Percentiles rank a stretch among this genome's conserved stretches.
phyloP scores from a whole-genome alignment of 2,329 filamentous ascomycete genomes.

The Albophoma yamanashiensis region DNA sequence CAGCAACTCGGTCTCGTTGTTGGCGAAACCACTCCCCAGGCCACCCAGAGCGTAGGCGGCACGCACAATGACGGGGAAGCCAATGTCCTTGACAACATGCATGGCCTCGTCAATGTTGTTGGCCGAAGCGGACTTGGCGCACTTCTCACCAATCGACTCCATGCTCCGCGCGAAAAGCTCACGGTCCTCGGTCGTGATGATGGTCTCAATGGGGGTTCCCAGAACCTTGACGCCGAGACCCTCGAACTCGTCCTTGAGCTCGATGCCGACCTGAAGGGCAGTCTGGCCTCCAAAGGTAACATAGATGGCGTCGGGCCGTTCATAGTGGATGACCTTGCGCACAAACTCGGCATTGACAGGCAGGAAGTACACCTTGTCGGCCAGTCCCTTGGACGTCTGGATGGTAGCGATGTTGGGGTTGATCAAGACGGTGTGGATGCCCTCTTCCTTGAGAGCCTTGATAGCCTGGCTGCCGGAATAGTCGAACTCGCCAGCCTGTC shows the following conservation, averaged over 20 bases:
- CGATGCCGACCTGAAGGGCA: constrained; percentile 89
- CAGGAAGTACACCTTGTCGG: constrained; percentile 97
- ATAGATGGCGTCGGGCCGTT: constrained; percentile 93
- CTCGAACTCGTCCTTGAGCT: constrained; percentile 96
- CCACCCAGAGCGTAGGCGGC: constrained; percentile 94
- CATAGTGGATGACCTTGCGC: constrained; percentile 91
- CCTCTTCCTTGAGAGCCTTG: constrained; percentile 95
- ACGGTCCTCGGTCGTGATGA: constrained; percentile 96
- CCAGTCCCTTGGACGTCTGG: constrained; percentile 93
- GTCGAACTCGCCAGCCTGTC: constrained; percentile 96
- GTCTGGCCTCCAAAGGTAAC: constrained; percentile 97
- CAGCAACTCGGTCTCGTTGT: constrained; percentile 71
- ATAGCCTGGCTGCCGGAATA: constrained; percentile 98
- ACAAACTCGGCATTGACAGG: constrained; percentile 96
- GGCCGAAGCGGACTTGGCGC: constrained; percentile 91
- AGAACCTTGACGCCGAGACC: constrained; percentile 85
- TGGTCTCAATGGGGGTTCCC: constrained; percentile 93
- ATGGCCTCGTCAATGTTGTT: constrained; percentile 82
- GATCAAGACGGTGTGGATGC: constrained; percentile 95
- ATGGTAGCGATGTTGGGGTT: constrained; percentile 99
- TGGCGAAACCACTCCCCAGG: constrained; percentile 88
- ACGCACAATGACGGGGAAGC: constrained; percentile 93
- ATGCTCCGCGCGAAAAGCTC: constrained; percentile 96
- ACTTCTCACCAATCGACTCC: constrained; percentile 97
- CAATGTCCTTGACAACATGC: constrained; percentile 79